Evolutionary conservation across 2,329 filamentous ascomycete genomes (phyloP).

Genomic region (Nigrospora osmanthi): DNA sequence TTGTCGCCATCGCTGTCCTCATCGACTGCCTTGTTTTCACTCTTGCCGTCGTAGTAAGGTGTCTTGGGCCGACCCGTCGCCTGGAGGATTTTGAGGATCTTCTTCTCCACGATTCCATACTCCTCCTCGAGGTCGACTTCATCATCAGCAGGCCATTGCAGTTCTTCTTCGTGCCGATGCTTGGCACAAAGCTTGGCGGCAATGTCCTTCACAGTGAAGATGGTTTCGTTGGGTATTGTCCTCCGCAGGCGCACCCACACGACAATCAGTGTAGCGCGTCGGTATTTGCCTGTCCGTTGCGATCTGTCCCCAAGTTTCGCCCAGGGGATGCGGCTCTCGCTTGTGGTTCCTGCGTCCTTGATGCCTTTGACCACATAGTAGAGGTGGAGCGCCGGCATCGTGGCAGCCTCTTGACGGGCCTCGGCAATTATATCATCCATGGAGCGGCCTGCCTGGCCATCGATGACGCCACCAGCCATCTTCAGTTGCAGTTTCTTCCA

Average conservation of each 20-base stretch:
- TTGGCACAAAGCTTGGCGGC: slow-evolving; percentile 9
- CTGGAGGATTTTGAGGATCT: slow-evolving; percentile 13
- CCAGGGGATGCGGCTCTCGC: slow-evolving; percentile 22
- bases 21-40: slow-evolving; percentile 13
- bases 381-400: slow-evolving; percentile 16
- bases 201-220: slow-evolving; percentile 10
- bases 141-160: slow-evolving; percentile 12
- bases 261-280: slow-evolving; percentile 16
- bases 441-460: slow-evolving; percentile 9
- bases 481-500: slow-evolving; percentile 43
- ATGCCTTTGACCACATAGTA: slow-evolving; percentile 16
- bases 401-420: slow-evolving; percentile 15
- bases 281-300: slow-evolving; percentile 9
- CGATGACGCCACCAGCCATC: slow-evolving; percentile 11
- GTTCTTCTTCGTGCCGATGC: slow-evolving; percentile 12
- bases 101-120: slow-evolving; percentile 14
- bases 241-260: slow-evolving; percentile 19
- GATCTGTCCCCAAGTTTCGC: slow-evolving; percentile 11
- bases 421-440: slow-evolving; percentile 15
- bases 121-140: slow-evolving; percentile 14
- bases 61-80: slow-evolving; percentile 5
- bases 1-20: slow-evolving; percentile 3
- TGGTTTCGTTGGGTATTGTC: slow-evolving; percentile 11
- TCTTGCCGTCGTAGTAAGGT: slow-evolving; percentile 8
- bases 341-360: slow-evolving; percentile 9